Evolutionary conservation across 2,329 filamentous ascomycete species (phyloP).

Genomic region (Colletotrichum filicis): DNA sequence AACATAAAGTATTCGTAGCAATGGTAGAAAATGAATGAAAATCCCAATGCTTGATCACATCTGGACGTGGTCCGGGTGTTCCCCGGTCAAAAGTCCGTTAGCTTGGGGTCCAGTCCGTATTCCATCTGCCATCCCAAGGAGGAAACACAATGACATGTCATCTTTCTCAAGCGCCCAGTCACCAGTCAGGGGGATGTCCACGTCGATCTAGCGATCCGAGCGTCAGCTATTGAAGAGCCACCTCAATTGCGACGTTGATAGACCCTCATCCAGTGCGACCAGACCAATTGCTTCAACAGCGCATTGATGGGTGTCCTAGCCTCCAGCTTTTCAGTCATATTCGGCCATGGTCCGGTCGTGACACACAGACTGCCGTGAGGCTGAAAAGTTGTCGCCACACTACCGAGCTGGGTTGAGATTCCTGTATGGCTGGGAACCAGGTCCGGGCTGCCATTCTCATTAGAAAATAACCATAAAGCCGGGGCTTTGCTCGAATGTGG

Average conservation of each 20-base stretch:
- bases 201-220: slow-evolving; percentile 13
- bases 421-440: not conserved
- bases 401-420: not conserved
- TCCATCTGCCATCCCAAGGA: not conserved
- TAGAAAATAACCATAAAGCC: not conserved
- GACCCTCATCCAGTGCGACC: not conserved
- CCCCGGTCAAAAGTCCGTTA: not conserved
- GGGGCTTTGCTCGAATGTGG: not conserved
- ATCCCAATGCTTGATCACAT: not conserved
- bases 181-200: not conserved
- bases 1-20: not conserved
- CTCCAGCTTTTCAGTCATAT: not conserved
- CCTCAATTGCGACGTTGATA: not conserved
- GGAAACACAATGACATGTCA: not conserved
- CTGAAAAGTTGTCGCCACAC: not conserved
- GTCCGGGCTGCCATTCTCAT: not conserved
- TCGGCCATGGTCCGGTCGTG: not conserved
- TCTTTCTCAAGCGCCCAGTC: not conserved
- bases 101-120: not conserved
- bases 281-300: not conserved
- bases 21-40: not conserved
- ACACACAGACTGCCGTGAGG: not conserved
- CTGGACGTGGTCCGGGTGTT: not conserved
- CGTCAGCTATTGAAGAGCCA: not conserved
- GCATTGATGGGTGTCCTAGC: too few species aligned